Evolutionary conservation across 2,329 filamentous ascomycete genomes (phyloP), one percentile per base, ranked within the genome.

Genomic region (Cladophialophora carrionii): DNA sequence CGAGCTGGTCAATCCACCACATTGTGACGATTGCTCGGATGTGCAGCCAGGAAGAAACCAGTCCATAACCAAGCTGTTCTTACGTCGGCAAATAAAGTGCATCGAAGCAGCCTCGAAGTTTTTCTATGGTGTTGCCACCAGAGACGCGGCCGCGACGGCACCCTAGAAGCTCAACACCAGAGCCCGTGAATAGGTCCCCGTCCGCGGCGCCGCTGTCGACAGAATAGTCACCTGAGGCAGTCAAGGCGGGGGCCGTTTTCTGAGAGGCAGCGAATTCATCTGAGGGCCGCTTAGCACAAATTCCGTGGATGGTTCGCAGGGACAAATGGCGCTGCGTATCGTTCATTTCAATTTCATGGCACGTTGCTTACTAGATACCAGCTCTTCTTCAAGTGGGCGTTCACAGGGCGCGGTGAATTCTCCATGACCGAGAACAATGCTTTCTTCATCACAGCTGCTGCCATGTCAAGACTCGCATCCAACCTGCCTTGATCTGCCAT

Each of bases 11-110:
- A 84, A 81, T 85, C 9, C 84, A 81, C 41, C 88, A 75, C 22
- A 82, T 82, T 1, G 85, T 88, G 32, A 86, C 85, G 20, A 87
- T 78, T 75, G 86, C 88, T 67, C 88, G 84, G 59, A 89, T 81
- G 22, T 82, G 79, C 32, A 85, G 74, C 0, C 92, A 90, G 74
- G 97, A 96, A 96, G 37, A 96, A 85, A 78, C 97, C 94, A 71
- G 89, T 91, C 78, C 96, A 92, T 84, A 96, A 93, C 94, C 94
- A 97, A 0, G 94, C 92, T 2, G 97, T 91, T 72, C 92, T 95
- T 29, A 4, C 2, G 48, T 51, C 10, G 5, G 6, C 20, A 26
- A 22, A 26, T 6, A 4, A 22, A 17, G 20, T 5, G 9, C 24
- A 14, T 14, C 48, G 3, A 17, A 8, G 9, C 9, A 51, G 20